Evolutionary conservation across 1,284 basidiomycete species (phyloP).

Genomic region (Agaricales sp.): DNA sequence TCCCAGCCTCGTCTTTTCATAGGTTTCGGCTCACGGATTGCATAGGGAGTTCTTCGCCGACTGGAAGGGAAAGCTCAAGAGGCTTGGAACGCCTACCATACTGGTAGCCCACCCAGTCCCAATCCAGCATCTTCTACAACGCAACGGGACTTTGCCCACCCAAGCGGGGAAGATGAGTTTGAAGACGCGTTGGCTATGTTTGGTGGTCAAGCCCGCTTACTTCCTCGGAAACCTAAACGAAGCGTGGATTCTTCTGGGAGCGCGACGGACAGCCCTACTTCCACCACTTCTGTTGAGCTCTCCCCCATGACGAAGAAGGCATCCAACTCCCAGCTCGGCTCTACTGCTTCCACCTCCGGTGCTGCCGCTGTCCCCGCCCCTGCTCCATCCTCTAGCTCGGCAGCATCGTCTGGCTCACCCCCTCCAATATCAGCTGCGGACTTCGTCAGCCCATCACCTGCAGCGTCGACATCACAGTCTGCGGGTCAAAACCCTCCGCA

Average conservation of each 20-base stretch:
- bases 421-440: not conserved
- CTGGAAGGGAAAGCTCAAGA: slow-evolving; percentile 29
- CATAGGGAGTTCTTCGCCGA: slow-evolving; percentile 27
- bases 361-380: not conserved
- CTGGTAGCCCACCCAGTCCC: slow-evolving; percentile 9
- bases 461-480: no score
- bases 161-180: slow-evolving; percentile 24
- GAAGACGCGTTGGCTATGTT: slow-evolving; percentile 46
- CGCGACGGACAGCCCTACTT: not conserved
- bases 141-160: slow-evolving; percentile 1
- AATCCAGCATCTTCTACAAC: slow-evolving; percentile 5
- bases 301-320: not conserved
- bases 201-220: slow-evolving; percentile 33
- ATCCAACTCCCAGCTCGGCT: not conserved
- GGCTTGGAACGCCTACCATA: slow-evolving; percentile 19
- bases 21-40: not conserved
- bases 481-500: no score
- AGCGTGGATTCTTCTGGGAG: not conserved
- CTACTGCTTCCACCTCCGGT: not conserved
- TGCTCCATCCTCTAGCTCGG: not conserved
- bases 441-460: not conserved
- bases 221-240: slow-evolving; percentile 17
- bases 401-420: not conserved
- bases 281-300: not conserved
- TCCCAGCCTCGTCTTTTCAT: not conserved